These are phyloP conservation scores for Mycena sp. DNA, from an alignment of 1,284 basidiomycete species.

Conservation along the genomic window DNA sequence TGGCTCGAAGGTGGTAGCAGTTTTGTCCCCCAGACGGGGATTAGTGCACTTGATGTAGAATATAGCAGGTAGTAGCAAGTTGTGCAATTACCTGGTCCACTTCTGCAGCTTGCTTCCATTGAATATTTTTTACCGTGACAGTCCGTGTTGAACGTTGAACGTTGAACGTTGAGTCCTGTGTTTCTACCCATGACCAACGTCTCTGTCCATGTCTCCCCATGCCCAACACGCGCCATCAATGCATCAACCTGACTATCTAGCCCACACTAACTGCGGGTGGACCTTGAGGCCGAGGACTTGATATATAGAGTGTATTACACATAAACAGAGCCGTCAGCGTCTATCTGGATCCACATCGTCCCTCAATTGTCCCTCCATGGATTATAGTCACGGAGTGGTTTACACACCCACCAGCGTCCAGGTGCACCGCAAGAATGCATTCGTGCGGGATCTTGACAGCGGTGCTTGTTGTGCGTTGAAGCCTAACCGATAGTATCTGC, in stretches of 20 bases:
- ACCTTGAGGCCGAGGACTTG: too few relatives aligned
- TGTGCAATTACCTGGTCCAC: too few relatives aligned
- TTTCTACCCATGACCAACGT: too few relatives aligned
- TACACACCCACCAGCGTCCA: constrained; percentile 22
- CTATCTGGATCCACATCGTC: background rate
- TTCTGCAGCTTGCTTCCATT: too few relatives aligned
- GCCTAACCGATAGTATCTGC: background rate
- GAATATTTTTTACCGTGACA: too few relatives aligned
- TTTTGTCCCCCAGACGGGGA: constrained; percentile 48
- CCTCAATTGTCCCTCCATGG: constrained; percentile 1
- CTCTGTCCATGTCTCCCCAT: too few relatives aligned
- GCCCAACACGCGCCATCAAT: too few relatives aligned
- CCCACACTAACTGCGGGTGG: too few relatives aligned
- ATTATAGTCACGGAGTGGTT: constrained; percentile 22
- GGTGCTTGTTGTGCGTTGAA: background rate
- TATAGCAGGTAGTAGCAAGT: background rate
- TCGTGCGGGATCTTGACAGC: background rate
- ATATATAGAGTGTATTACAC: background rate
- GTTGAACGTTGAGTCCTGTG: too few relatives aligned
- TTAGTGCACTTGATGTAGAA: constrained; percentile 39
- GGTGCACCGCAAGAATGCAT: background rate
- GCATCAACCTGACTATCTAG: too few relatives aligned
- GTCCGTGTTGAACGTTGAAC: too few relatives aligned
- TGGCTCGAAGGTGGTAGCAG: constrained; percentile 59
- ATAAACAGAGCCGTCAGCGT: background rate